Percentiles rank a stretch among this genome's conserved stretches.
Conservation (phyloP, 495 filamentous ascomycete genomes). For the Cetradonia linearis region DNA sequence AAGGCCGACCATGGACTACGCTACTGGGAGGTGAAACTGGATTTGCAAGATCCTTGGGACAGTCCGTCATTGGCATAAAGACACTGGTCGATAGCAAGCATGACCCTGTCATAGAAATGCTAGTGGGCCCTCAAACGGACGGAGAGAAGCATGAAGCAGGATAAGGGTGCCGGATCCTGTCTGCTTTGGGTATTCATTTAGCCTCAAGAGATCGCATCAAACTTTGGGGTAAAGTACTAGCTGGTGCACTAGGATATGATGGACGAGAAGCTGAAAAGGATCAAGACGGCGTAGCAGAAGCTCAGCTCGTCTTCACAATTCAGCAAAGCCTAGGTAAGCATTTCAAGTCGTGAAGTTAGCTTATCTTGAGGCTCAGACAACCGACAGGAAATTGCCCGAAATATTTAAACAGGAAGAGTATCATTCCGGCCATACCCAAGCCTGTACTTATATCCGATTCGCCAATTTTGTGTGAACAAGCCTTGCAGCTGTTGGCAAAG, state of each 20-base stretch:
- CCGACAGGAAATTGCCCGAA: conserved; percentile 62
- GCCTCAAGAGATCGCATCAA: conserved; percentile 58
- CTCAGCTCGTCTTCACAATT: conserved; percentile 57
- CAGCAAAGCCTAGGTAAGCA: conserved; percentile 53
- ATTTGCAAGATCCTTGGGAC: conserved; percentile 49
- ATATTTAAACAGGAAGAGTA: conserved; percentile 64
- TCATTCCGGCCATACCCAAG: conserved; percentile 41
- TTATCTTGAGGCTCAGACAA: neutral
- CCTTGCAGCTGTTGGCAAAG: conserved; percentile 48
- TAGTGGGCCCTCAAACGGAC: conserved; percentile 37
- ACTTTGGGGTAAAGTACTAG: conserved; percentile 52
- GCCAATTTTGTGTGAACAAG: conserved; percentile 34
- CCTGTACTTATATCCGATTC: conserved; percentile 44
- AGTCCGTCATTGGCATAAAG: conserved; percentile 48
- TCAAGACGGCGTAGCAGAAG: conserved; percentile 34
- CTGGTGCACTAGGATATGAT: conserved; percentile 38
- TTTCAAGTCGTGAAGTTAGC: neutral
- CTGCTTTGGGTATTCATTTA: conserved; percentile 56
- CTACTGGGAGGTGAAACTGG: conserved; percentile 62
- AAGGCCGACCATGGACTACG: conserved; percentile 61
- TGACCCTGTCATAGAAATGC: conserved; percentile 54
- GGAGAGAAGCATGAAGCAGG: conserved; percentile 31
- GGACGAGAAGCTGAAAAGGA: conserved; percentile 22
- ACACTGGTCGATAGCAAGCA: conserved; percentile 45
- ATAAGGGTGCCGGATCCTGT: conserved; percentile 38